Percentiles rank a stretch among this genome's conserved stretches.
Evolutionary conservation across 345 rosid genomes (phyloP).

Genomic region (Pistacia vera): DNA sequence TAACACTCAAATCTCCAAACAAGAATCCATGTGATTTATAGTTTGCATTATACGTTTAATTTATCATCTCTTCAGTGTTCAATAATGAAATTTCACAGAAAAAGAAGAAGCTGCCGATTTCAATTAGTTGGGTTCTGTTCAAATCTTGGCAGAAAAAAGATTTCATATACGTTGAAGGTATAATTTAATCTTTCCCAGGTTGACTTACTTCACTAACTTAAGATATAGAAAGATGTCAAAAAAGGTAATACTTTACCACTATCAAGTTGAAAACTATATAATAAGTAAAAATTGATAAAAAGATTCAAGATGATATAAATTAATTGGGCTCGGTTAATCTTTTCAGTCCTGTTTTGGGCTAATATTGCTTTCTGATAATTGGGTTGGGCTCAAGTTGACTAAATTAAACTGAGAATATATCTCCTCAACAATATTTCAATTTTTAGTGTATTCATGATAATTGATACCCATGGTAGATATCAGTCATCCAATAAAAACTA

Average conservation of each 20-base stretch:
- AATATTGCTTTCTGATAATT: too few species aligned
- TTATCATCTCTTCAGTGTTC: neutral
- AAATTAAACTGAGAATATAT: too few species aligned
- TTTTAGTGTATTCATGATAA: too few species aligned
- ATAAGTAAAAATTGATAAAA: neutral
- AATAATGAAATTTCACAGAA: slow-evolving; percentile 5
- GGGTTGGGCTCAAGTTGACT: too few species aligned
- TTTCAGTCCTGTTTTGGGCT: too few species aligned
- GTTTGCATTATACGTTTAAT: slow-evolving; percentile 23
- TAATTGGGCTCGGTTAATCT: too few species aligned
- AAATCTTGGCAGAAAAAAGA: slow-evolving; percentile 1
- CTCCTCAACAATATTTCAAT: too few species aligned
- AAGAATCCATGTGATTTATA: slow-evolving; percentile 34
- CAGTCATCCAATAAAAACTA: too few species aligned
- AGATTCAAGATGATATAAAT: too few species aligned
- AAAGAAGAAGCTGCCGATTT: neutral
- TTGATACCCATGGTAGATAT: too few species aligned
- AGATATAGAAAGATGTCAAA: too few species aligned
- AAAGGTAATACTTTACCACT: too few species aligned
- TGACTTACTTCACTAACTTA: neutral
- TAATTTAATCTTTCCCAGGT: neutral
- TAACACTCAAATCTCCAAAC: slow-evolving; percentile 16
- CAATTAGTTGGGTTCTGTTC: neutral
- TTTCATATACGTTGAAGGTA: neutral
- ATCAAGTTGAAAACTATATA: neutral